Evolutionary conservation across 176 grass and related monocot genomes (phyloP).

Genomic region (Alopecurus myosuroides): DNA sequence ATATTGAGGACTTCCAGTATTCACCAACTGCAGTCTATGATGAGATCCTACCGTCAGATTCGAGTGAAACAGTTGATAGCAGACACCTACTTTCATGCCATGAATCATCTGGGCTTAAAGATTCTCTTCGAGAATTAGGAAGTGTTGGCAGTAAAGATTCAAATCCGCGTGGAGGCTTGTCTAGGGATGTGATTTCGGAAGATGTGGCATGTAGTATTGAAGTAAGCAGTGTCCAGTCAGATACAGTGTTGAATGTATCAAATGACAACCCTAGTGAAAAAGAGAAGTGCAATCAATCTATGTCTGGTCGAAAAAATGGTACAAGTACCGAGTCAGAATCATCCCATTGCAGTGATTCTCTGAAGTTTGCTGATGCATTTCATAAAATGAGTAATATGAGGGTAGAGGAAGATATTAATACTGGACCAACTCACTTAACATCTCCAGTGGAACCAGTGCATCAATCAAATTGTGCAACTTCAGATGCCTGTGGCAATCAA

Average conservation of each 20-base stretch:
- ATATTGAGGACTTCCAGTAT: slow-evolving; percentile 10
- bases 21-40: neutral
- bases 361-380: slow-evolving; percentile 20
- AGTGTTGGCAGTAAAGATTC: slow-evolving; percentile 12
- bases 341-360: slow-evolving; percentile 27
- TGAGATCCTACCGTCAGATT: slow-evolving; percentile 20
- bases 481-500: slow-evolving; percentile 12
- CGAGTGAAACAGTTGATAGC: slow-evolving; percentile 22
- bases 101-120: slow-evolving; percentile 3
- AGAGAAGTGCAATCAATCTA: slow-evolving; percentile 10
- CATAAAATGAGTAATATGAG: slow-evolving; percentile 31
- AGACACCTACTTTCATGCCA: slow-evolving; percentile 8
- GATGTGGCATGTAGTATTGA: slow-evolving; percentile 17
- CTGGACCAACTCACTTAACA: neutral
- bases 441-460: slow-evolving; percentile 1
- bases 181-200: slow-evolving; percentile 10
- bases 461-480: slow-evolving; percentile 27
- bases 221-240: slow-evolving; percentile 4
- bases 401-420: slow-evolving; percentile 20
- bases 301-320: slow-evolving; percentile 19
- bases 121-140: slow-evolving; percentile 5
- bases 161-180: neutral
- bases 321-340: neutral
- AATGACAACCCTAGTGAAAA: slow-evolving; percentile 20
- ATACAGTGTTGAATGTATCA: slow-evolving; percentile 8